Evolutionary conservation across 2,329 filamentous ascomycete species (phyloP).

Genomic region (Pestalotiopsis sp.): DNA sequence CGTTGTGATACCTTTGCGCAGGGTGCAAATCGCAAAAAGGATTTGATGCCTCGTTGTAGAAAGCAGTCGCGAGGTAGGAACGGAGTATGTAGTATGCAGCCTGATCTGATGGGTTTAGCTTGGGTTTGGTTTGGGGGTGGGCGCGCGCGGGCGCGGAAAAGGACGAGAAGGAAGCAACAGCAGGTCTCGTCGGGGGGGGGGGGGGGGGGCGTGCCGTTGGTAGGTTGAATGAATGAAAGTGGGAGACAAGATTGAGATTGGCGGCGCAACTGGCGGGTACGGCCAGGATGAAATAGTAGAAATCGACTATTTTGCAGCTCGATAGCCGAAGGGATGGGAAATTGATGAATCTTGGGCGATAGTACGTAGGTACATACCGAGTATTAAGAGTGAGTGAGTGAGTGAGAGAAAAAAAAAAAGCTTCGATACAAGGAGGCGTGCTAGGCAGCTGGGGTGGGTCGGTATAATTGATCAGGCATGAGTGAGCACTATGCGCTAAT

Average conservation of each 20-base stretch:
- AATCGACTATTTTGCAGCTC: slow-evolving; percentile 5
- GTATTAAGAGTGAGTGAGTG: not conserved
- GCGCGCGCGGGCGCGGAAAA: not conserved
- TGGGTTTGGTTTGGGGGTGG: no score
- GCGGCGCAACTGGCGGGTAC: not conserved
- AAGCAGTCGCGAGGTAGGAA: not conserved
- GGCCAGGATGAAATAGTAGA: slow-evolving; percentile 5
- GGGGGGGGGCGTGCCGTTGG: not conserved
- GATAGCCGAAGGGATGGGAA: slow-evolving; percentile 12
- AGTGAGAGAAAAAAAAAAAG: not conserved
- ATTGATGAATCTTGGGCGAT: slow-evolving; percentile 6
- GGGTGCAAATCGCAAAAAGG: not conserved
- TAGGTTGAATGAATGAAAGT: not conserved
- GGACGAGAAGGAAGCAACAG: not conserved
- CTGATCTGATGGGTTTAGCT: not conserved
- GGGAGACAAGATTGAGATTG: not conserved
- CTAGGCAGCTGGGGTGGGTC: slow-evolving; percentile 9
- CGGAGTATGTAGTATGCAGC: not conserved
- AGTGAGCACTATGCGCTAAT: slow-evolving; percentile 11
- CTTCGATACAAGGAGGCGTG: not conserved
- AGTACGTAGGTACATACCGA: not conserved
- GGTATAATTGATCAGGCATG: slow-evolving; percentile 1
- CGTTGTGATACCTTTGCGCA: not conserved
- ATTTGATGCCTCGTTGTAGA: not conserved
- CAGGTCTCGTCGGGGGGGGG: no score